Evolutionary conservation across 768 basidiomycete species (phyloP).

Genomic region (Psilocybe cyanescens): DNA sequence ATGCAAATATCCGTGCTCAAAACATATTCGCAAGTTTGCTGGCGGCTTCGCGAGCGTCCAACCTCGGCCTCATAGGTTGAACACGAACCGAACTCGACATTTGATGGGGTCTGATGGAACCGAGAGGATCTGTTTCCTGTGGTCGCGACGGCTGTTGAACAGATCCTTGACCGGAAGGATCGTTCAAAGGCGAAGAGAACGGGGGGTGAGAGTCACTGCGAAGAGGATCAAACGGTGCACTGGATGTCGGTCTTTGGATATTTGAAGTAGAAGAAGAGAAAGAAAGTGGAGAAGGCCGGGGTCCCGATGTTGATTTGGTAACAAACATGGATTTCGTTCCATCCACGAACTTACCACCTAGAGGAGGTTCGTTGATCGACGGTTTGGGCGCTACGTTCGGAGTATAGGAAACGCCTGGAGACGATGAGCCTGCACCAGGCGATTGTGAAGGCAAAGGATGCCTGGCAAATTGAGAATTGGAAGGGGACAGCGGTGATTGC

Average conservation of each 20-base stretch:
- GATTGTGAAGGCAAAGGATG: conserved; percentile 32
- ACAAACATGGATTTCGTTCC: conserved; percentile 86
- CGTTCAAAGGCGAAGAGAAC: conserved; percentile 35
- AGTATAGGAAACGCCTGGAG: conserved; percentile 33
- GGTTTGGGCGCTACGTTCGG: conserved; percentile 32
- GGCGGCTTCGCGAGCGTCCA: conserved; percentile 87
- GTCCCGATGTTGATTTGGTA: conserved; percentile 42
- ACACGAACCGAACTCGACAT: conserved; percentile 79
- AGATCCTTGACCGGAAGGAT: conserved; percentile 21
- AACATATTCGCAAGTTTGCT: conserved; percentile 93
- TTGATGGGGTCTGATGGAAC: conserved; percentile 57
- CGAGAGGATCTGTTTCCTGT: conserved; percentile 64
- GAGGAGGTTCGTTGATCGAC: conserved; percentile 47
- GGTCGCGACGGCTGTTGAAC: conserved; percentile 26
- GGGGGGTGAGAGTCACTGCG: conserved; percentile 36
- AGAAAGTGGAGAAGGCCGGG: conserved; percentile 34
- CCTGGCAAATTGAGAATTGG: conserved; percentile 19
- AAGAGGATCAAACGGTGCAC: conserved; percentile 38
- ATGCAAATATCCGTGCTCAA: conserved; percentile 32
- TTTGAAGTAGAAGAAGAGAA: conserved; percentile 39
- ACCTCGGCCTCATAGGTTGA: conserved; percentile 68
- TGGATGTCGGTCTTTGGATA: conserved; percentile 16
- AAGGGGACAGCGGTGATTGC: conserved; percentile 23
- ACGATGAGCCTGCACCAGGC: conserved; percentile 61
- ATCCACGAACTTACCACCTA: conserved; percentile 70